These are phyloP conservation scores for Papilionanthe hybrid DNA, from an alignment of 116 monocot species.

Conservation along the genomic window DNA sequence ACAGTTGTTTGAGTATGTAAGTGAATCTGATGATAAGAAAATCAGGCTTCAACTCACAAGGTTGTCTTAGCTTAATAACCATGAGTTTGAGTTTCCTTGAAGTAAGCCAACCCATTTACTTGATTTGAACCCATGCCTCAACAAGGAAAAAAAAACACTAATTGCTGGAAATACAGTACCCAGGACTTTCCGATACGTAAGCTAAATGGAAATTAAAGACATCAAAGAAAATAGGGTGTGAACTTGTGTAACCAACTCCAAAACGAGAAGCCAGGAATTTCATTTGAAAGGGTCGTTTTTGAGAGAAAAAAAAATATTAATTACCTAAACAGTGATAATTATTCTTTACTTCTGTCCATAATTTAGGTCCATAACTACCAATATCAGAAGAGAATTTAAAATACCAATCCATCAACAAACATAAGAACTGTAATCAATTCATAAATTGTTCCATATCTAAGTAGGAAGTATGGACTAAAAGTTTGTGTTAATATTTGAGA, in stretches of 20 bases:
- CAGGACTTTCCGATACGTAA: background rate
- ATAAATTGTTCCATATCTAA: background rate
- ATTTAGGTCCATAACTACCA: background rate
- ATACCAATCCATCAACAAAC: background rate
- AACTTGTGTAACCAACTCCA: background rate
- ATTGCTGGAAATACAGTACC: background rate
- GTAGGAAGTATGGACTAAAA: background rate
- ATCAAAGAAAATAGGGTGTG: background rate
- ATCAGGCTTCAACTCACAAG: background rate
- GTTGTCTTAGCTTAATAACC: background rate
- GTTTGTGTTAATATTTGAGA: background rate
- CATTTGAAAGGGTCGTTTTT: background rate
- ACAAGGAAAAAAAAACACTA: background rate
- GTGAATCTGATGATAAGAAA: background rate
- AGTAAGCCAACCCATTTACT: too few relatives aligned
- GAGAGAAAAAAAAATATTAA: too few relatives aligned
- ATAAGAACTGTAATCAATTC: background rate
- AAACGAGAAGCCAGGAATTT: background rate
- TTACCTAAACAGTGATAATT: background rate
- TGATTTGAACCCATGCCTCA: too few relatives aligned
- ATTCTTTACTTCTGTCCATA: background rate
- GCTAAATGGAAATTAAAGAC: background rate
- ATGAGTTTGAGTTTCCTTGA: too few relatives aligned
- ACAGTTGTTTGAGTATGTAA: background rate
- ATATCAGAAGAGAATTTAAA: background rate